Evolutionary conservation across 345 rosid genomes (phyloP).

Genomic region (Abelmoschus esculentus): DNA sequence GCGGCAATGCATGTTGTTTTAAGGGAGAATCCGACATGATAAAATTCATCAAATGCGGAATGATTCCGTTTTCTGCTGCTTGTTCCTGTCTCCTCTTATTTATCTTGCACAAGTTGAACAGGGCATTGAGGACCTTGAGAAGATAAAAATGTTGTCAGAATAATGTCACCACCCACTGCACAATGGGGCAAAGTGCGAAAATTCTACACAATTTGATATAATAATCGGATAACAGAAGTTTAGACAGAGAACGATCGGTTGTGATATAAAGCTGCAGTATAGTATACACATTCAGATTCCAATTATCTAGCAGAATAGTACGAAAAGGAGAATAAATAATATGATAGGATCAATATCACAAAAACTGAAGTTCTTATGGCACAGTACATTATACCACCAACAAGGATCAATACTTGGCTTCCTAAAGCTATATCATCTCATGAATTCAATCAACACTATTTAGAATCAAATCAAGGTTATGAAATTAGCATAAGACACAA

Average conservation of each 20-base stretch:
- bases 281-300: not conserved
- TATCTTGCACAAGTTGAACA: constrained; percentile 97
- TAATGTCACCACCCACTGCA: not conserved
- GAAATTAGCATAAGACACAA: not conserved
- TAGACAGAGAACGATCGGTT: not conserved
- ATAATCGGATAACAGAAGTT: not conserved
- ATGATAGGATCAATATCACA: not conserved
- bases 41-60: constrained; percentile 90
- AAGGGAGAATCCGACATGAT: constrained; percentile 70
- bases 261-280: not conserved
- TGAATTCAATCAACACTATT: not conserved
- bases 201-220: not conserved
- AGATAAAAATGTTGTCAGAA: constrained; percentile 10
- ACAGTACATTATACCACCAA: not conserved
- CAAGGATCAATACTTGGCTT: not conserved
- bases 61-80: constrained; percentile 98
- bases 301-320: not conserved
- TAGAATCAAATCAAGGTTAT: too few relatives aligned
- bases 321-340: not conserved
- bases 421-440: not conserved
- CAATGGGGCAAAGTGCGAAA: not conserved
- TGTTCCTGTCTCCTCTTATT: constrained; percentile 99
- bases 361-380: not conserved
- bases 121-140: constrained; percentile 83
- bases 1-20: constrained; percentile 79